These are phyloP conservation scores for Tricholoma terreum DNA, from an alignment of 768 basidiomycete species.

Conservation along the genomic window DNA sequence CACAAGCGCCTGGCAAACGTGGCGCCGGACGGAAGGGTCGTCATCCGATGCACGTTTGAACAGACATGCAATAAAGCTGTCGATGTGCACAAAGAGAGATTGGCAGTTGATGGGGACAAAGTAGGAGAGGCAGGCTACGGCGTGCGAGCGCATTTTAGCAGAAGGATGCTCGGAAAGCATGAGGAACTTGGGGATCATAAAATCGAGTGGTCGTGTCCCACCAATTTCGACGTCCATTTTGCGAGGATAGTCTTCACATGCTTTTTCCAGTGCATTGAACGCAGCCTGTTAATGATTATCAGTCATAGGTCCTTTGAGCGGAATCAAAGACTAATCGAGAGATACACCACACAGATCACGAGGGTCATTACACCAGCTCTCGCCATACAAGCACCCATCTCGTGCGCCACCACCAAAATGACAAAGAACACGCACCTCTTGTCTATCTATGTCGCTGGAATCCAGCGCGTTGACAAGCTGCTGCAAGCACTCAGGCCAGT, in stretches of 20 bases:
- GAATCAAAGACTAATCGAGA: constrained; percentile 8
- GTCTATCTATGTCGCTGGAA: constrained; percentile 66
- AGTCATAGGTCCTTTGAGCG: constrained; percentile 9
- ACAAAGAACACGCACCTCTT: constrained; percentile 66
- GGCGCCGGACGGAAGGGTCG: constrained; percentile 87
- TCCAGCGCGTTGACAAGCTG: constrained; percentile 81
- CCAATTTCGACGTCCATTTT: constrained; percentile 94
- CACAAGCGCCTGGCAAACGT: constrained; percentile 95
- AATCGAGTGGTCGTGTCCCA: constrained; percentile 91
- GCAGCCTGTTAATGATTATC: constrained; percentile 55
- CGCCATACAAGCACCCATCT: not conserved
- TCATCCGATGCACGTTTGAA: constrained; percentile 96
- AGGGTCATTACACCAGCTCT: not conserved
- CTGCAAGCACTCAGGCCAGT: constrained; percentile 94
- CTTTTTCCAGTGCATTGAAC: constrained; percentile 91
- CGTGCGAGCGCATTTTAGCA: constrained; percentile 89
- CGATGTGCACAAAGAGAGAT: constrained; percentile 87
- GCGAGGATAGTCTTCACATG: constrained; percentile 94
- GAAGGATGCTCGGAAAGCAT: constrained; percentile 79
- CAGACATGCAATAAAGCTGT: constrained; percentile 86
- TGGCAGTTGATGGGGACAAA: constrained; percentile 87
- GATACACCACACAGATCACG: not conserved
- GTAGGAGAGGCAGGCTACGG: constrained; percentile 91
- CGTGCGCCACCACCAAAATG: not conserved
- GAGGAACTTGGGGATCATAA: constrained; percentile 96